Conservation (phyloP, 192 early-diverging fungal species). For the Linnemannia hyalina region DNA sequence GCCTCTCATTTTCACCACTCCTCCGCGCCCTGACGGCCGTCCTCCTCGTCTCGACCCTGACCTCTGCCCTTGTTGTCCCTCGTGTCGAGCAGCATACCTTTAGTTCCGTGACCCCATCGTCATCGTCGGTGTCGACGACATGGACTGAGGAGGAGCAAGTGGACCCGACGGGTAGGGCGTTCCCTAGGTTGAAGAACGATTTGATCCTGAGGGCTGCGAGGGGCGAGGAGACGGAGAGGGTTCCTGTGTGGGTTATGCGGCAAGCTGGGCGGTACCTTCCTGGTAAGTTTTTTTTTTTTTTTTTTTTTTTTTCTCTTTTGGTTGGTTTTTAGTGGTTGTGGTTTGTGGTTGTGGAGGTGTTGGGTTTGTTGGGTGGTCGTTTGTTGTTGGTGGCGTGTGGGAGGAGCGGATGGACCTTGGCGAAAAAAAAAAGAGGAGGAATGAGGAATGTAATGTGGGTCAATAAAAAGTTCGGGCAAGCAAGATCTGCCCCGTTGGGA, state of each 20-base stretch:
- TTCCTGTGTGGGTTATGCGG: conserved; percentile 98
- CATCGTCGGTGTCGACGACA: neutral
- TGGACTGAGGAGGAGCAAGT: neutral
- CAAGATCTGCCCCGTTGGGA: neutral
- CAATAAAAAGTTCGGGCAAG: neutral
- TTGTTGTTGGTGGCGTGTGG: neutral
- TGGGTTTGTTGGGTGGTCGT: neutral
- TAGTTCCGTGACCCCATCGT: neutral
- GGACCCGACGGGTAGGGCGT: conserved; percentile 31
- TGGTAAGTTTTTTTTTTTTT: conserved; percentile 62
- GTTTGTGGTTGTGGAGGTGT: neutral
- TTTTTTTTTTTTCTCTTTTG: neutral
- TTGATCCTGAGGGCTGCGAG: conserved; percentile 88
- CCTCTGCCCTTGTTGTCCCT: neutral
- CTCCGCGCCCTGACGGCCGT: neutral
- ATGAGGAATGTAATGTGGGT: too few species aligned
- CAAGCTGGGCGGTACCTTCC: conserved; percentile 98
- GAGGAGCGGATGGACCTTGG: neutral
- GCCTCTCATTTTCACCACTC: neutral
- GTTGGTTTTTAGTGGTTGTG: too few species aligned
- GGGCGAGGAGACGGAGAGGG: conserved; percentile 82
- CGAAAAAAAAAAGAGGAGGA: too few species aligned
- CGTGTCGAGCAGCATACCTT: neutral
- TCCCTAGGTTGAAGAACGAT: conserved; percentile 92
- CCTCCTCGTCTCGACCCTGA: neutral